Base-by-base conservation (phyloP, 169 alveolate species). In the Babesia bovis region DNA sequence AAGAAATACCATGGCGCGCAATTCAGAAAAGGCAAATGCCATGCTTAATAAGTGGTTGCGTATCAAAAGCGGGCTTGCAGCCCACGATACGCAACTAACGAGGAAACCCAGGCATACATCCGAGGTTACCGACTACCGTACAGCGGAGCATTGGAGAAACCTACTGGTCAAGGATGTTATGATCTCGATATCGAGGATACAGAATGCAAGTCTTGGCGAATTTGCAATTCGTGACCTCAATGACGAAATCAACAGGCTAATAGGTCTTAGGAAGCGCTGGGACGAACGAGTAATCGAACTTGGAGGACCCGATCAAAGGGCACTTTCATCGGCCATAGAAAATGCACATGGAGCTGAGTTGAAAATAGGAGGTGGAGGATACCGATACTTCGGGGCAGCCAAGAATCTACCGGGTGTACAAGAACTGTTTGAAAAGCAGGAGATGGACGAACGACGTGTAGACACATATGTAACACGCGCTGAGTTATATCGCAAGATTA, bases 331-430 rank as follows among this genome's bases (percentile, higher is more conserved):
- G 2, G 55, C 84, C 10, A 36, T 84, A 19, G 72, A 68, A 32
- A 57, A 76, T 32, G 66, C 42, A 19, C 70, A 69, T 69, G 85
- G 94, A 10, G 75, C 85, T 19, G 94, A 90, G 63, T 73, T 90
- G 33, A 90, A 89, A 65, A 56, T 63, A 19, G 95, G 96, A 55
- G 78, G 90, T 26, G 96, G 91, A 50, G 97, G 96, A 47, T 96
- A 95, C 89, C 88, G 88, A 56, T 96, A 96, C 83, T 96, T 92
- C 69, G 99, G 98, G 3, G 99, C 98, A 3, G 98, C 99, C 10
- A 96, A 93, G 85, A 91, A 94, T 61, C 90, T 96, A 35, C 97
- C 97, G 3, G 96, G 96, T 28, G 99, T 96, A 12, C 85, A 95
- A 35, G 98, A 96, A 73, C 88, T 95, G 57, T 89, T 96, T 82